Base-by-base conservation (phyloP, 345 rosid genomes). In the Fremontodendron californicum region DNA sequence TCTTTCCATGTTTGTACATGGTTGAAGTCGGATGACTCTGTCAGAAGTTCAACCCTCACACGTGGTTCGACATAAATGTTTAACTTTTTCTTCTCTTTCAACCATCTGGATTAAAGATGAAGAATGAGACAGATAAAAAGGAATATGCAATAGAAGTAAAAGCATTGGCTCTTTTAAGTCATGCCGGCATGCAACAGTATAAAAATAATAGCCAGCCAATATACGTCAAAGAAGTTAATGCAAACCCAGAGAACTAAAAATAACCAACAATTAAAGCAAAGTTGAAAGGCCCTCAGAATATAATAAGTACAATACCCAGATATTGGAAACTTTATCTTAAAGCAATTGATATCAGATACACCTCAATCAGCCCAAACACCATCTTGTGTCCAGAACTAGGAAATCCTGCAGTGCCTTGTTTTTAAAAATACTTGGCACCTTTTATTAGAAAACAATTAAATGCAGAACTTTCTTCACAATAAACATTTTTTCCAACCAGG, bases 1-100 rank as follows among this genome's bases (percentile, higher is more conserved):
- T 92, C 92, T 82, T 90, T 88, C 99, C 99, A 96, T 21, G 98
- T 94, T 81, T 91, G 87, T 31, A 92, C 89, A 67, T 90, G 92
- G 80, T 69, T 78, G 84, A 94, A 96, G 82, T 83, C 84, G 57
- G 93, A 87, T 74, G 99, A 94, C 81, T 94, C 98, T 9, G 87
- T n/a, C 49, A 91, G 75, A 80, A 96, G 99, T 62, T 94, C 98
- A 45, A 66, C 80, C 83, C 75, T 89, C 55, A 94, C 96, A 71
- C 88, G 91, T 25, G 98, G 99, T 84, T 96, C 99, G 71, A 92
- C 97, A 74, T 88, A 96, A 78, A 96, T 79, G 72, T 90, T 87
- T 48, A 94, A 65, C 67, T 87, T 89, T 82, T 86, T 92, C 35
- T 88, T 86, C 74, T 86, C 92, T 84, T 86, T 91, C 86, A 96